Evolutionary conservation across 1,284 basidiomycete species (phyloP).

Genomic region (Heliocybe sulcata): DNA sequence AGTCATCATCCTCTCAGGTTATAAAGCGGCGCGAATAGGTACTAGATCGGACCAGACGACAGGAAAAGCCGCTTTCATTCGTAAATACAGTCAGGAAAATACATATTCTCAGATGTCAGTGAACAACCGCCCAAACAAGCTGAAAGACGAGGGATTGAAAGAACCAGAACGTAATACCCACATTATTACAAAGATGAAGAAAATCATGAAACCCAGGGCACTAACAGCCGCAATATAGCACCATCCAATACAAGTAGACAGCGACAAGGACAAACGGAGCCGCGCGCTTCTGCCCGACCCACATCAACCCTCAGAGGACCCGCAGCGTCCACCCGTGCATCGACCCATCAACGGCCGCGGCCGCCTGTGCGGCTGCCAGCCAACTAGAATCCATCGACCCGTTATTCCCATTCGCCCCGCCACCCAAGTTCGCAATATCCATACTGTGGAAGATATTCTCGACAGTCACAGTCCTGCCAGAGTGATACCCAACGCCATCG

Average conservation of each 20-base stretch:
- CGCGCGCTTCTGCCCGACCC: slow-evolving; percentile 15
- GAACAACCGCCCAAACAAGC: neutral
- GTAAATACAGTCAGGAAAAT: neutral
- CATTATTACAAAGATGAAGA: neutral
- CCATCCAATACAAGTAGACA: neutral
- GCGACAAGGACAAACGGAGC: neutral
- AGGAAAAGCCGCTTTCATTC: neutral
- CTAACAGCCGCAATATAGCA: neutral
- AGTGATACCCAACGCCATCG: slow-evolving; percentile 79
- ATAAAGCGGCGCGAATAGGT: neutral
- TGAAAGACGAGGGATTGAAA: neutral
- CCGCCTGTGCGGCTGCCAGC: slow-evolving; percentile 61
- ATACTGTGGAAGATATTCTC: slow-evolving; percentile 72
- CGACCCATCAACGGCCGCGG: slow-evolving; percentile 45
- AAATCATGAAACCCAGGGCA: neutral
- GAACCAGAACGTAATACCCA: neutral
- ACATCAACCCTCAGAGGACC: slow-evolving; percentile 43
- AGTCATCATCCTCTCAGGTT: neutral
- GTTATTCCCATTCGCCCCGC: slow-evolving; percentile 14
- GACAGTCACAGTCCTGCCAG: slow-evolving; percentile 75
- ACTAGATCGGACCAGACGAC: neutral
- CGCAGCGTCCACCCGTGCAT: slow-evolving; percentile 68
- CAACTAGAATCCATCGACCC: slow-evolving; percentile 40
- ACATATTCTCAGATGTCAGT: neutral
- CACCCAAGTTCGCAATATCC: slow-evolving; percentile 39